These are phyloP conservation scores for Cladorrhinum samala DNA, from an alignment of 495 filamentous ascomycete genomes.

Conservation along the genomic window DNA sequence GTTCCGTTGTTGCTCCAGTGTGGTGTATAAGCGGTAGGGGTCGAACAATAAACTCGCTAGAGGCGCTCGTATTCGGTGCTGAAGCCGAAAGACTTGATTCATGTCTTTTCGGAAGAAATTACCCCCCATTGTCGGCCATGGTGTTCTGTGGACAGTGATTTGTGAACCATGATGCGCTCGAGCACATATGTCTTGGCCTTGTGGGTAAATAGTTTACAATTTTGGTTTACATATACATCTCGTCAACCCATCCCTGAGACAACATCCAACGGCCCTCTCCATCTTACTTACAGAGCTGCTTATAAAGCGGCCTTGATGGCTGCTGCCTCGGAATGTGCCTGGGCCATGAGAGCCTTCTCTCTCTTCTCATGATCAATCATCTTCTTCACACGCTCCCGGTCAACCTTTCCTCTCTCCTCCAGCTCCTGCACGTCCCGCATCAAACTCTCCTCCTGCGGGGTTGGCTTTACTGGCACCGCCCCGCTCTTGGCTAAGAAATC, in stretches of 20 bases:
- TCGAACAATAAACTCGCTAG: too few relatives aligned
- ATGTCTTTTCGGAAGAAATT: too few relatives aligned
- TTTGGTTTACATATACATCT: slow-evolving; percentile 19
- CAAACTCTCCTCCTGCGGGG: slow-evolving; percentile 54
- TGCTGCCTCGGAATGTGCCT: slow-evolving; percentile 27
- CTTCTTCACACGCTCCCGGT: slow-evolving; percentile 55
- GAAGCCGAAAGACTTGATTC: too few relatives aligned
- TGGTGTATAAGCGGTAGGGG: too few relatives aligned
- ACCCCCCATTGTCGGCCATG: too few relatives aligned
- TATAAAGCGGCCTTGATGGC: slow-evolving; percentile 21
- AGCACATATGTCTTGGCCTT: too few relatives aligned
- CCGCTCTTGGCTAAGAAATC: slow-evolving; percentile 63
- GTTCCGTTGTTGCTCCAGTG: too few relatives aligned
- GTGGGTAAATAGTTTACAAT: slow-evolving; percentile 23
- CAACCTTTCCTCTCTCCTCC: slow-evolving; percentile 42
- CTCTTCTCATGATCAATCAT: slow-evolving; percentile 56
- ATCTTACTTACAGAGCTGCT: neutral
- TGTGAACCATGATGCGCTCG: too few relatives aligned
- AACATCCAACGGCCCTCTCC: neutral
- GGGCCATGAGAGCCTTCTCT: slow-evolving; percentile 45
- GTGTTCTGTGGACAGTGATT: too few relatives aligned
- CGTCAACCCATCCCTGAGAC: neutral
- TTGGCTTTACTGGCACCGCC: slow-evolving; percentile 54
- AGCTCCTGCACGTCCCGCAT: slow-evolving; percentile 55
- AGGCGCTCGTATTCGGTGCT: too few relatives aligned